Evolutionary conservation across 2,329 filamentous ascomycete species (phyloP).

Genomic region (Truncatella angustata): DNA sequence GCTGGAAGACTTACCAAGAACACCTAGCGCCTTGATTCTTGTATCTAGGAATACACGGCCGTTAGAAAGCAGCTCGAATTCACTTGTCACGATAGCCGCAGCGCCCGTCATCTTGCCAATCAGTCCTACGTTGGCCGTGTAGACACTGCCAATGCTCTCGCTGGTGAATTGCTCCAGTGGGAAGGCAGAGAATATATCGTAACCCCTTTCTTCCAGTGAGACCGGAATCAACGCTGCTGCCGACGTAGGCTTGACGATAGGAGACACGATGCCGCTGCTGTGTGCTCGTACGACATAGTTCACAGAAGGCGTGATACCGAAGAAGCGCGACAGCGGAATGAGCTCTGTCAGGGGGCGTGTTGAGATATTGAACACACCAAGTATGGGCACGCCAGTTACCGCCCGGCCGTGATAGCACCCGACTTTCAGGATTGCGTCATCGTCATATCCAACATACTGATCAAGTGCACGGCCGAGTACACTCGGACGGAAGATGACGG

Average conservation of each 20-base stretch:
- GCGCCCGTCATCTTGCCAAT: constrained; percentile 87
- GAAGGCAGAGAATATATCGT: constrained; percentile 79
- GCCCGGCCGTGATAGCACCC: constrained; percentile 70
- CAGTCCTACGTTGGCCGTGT: constrained; percentile 72
- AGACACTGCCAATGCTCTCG: constrained; percentile 39
- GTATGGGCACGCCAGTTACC: constrained; percentile 69
- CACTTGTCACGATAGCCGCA: constrained; percentile 68
- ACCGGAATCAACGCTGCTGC: constrained; percentile 56
- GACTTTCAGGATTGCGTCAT: constrained; percentile 71
- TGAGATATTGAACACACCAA: constrained; percentile 83
- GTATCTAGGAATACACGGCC: constrained; percentile 65
- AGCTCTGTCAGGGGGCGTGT: constrained; percentile 63
- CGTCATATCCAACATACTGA: constrained; percentile 74
- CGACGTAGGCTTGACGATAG: constrained; percentile 43
- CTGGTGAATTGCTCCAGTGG: constrained; percentile 59
- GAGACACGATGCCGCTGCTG: constrained; percentile 60
- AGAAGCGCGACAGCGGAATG: constrained; percentile 69
- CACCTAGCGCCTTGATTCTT: constrained; percentile 76
- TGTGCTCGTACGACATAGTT: constrained; percentile 75
- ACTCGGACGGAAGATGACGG: constrained; percentile 78
- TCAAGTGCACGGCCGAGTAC: constrained; percentile 70
- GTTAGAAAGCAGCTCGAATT: constrained; percentile 51
- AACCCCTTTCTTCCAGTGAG: constrained; percentile 63
- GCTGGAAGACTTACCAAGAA: constrained; percentile 56
- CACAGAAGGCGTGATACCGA: constrained; percentile 58